A percentile compares a stretch with the other conserved stretches of the same genome.
phyloP scores from a whole-genome alignment of 2,329 filamentous ascomycete genomes.

The Sporothrix euskadiensis region DNA sequence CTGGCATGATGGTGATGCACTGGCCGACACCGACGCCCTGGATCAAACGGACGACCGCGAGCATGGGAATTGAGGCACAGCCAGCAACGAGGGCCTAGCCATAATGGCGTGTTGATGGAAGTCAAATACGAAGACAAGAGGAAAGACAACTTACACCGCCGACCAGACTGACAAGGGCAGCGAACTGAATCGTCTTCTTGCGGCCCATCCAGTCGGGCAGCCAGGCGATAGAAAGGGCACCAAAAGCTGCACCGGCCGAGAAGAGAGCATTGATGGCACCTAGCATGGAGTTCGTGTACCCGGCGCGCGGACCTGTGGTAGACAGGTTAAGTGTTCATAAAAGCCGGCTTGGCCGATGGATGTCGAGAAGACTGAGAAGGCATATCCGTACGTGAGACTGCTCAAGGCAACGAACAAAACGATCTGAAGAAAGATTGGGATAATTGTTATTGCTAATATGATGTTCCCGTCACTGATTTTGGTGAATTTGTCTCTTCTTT shows the following conservation, averaged over 20 bases:
- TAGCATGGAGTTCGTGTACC: constrained; percentile 26
- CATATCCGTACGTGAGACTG: constrained; percentile 29
- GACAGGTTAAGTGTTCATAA: constrained; percentile 23
- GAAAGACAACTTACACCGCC: constrained; percentile 12
- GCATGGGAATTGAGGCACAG: constrained; percentile 4
- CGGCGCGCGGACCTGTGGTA: constrained; percentile 12
- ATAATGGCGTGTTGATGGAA: neutral
- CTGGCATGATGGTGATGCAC: constrained; percentile 27
- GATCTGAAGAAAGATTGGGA: constrained; percentile 2
- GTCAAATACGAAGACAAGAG: neutral
- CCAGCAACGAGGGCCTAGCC: constrained; percentile 19
- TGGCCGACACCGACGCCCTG: constrained; percentile 26
- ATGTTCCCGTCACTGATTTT: neutral
- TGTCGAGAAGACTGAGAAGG: constrained; percentile 27
- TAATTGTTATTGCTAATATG: neutral
- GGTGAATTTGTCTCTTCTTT: neutral
- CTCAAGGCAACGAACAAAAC: constrained; percentile 27
- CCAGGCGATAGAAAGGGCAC: constrained; percentile 26
- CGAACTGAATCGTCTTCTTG: constrained; percentile 23
- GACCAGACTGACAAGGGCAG: constrained; percentile 23
- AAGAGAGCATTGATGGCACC: constrained; percentile 28
- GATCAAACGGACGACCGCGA: constrained; percentile 16
- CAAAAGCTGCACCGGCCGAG: constrained; percentile 23
- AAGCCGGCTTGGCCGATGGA: constrained; percentile 28
- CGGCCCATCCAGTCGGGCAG: constrained; percentile 25